A percentile compares a stretch with the other conserved stretches of the same genome.
Conservation (phyloP, 179 eudicot genomes). For the Silene noctiflora region DNA sequence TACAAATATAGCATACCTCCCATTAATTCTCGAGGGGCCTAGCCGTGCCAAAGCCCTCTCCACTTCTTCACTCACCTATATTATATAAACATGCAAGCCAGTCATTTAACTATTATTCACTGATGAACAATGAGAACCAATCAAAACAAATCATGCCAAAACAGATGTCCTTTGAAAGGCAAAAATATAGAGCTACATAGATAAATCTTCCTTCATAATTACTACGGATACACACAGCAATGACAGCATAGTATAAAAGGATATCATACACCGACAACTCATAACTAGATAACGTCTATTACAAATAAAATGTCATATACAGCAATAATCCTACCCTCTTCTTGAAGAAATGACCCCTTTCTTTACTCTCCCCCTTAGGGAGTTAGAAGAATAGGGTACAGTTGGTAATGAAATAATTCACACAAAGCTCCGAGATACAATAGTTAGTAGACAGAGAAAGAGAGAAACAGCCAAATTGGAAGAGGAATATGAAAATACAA, state of each 20-base stretch:
- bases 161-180: neutral
- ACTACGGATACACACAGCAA: no score
- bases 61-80: constrained; percentile 96
- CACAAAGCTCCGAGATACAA: no score
- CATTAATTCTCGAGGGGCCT: constrained; percentile 69
- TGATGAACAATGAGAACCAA: neutral
- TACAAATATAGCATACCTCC: constrained; percentile 51
- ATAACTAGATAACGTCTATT: neutral
- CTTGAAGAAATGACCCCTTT: neutral
- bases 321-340: neutral
- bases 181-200: neutral
- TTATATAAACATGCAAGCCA: constrained; percentile 15
- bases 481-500: neutral
- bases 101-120: neutral
- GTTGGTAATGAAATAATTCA: no score
- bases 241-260: no score
- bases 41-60: constrained; percentile 94
- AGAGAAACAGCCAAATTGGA: no score
- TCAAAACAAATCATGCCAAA: neutral
- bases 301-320: neutral
- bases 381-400: no score
- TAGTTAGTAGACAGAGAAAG: no score
- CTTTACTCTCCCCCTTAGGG: no score
- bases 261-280: neutral
- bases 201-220: neutral